These are phyloP conservation scores for Anisodus acutangulus DNA, from an alignment of 257 asterid species.

Conservation along the genomic window DNA sequence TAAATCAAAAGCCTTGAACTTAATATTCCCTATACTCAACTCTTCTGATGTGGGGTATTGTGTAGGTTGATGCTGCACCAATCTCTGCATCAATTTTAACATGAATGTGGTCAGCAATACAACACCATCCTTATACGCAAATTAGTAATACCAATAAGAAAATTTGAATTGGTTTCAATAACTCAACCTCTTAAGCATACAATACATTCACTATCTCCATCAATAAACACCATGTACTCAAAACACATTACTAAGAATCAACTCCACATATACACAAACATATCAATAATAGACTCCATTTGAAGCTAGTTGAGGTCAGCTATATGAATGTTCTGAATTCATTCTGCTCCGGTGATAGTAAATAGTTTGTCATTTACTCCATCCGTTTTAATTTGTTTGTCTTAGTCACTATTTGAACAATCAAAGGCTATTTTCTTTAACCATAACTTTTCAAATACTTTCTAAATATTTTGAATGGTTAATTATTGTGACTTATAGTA, in stretches of 20 bases:
- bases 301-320: neutral
- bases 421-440: too few relatives aligned
- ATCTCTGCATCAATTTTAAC: slow-evolving; percentile 42
- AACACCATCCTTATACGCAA: neutral
- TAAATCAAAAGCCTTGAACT: slow-evolving; percentile 58
- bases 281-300: neutral
- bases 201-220: neutral
- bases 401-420: too few relatives aligned
- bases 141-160: neutral
- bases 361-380: neutral
- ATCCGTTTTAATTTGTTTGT: too few relatives aligned
- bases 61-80: slow-evolving; percentile 61
- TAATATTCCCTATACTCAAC: slow-evolving; percentile 52
- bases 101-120: neutral
- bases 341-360: neutral
- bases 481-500: too few relatives aligned
- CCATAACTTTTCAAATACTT: too few relatives aligned
- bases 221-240: neutral
- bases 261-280: neutral
- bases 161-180: neutral
- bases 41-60: slow-evolving; percentile 64
- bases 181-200: neutral
- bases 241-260: neutral
- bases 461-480: too few relatives aligned
- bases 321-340: neutral